Evolutionary conservation across 225 moss, liverwort and hornwort species (phyloP).

Genomic region (Pseudoscleropodium purum): DNA sequence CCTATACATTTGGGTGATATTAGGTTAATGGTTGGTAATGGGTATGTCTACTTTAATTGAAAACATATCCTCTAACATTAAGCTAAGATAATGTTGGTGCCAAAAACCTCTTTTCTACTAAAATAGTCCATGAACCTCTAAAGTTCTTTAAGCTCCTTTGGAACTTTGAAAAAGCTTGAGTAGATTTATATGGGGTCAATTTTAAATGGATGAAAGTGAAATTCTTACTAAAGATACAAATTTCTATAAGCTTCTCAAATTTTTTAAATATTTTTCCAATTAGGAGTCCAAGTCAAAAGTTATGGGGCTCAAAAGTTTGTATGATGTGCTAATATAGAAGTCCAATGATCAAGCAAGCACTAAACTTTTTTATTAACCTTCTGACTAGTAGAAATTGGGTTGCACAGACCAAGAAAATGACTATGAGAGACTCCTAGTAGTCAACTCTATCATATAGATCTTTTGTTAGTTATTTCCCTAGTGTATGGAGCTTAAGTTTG

Average conservation of each 20-base stretch:
- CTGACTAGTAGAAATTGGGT: neutral
- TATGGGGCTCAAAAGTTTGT: neutral
- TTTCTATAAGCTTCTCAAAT: too few relatives aligned
- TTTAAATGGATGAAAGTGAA: neutral
- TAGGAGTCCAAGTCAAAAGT: rapidly evolving
- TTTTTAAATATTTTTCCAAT: neutral
- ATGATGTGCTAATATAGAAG: neutral
- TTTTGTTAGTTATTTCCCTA: neutral
- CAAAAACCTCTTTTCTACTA: neutral
- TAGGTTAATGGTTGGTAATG: too few relatives aligned
- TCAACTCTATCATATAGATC: neutral
- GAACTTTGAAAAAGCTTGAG: neutral
- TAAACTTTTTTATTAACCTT: neutral
- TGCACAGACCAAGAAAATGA: too few relatives aligned
- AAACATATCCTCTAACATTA: neutral
- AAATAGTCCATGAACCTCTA: rapidly evolving
- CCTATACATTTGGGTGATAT: too few relatives aligned
- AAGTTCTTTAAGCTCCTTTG: rapidly evolving
- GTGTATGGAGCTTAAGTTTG: rapidly evolving
- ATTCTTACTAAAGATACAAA: neutral
- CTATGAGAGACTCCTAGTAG: neutral
- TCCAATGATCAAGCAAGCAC: rapidly evolving
- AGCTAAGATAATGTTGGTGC: neutral
- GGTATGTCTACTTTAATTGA: neutral
- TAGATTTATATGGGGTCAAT: neutral